Base-by-base conservation (phyloP, 2,329 filamentous ascomycete species). In the Berkeleyomyces basicola region DNA sequence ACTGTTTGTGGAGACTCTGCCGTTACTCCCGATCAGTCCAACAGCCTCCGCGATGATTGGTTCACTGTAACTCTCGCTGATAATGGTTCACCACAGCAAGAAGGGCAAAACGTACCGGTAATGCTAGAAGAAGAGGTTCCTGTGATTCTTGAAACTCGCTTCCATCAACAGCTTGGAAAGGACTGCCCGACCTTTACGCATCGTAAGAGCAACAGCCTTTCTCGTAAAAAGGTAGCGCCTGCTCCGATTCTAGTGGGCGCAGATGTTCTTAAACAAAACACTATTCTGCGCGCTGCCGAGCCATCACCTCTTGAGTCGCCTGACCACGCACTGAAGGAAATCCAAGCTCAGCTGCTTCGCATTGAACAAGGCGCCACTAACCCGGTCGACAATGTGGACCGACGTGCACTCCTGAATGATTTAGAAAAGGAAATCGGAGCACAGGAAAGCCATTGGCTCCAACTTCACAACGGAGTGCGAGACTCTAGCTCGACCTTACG, bases 371-470 rank as follows among this genome's bases (percentile, higher is more conserved):
- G 61, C 2, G 42, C 58, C n/a, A 44, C 46, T 4, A 46, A 37
- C 36, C 49, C 53, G 1, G 31, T 51, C 33, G 46, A 39, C 10
- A 9, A 37, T 33, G 49, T 37, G 7, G 59, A 59, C 39, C 64
- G 61, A 16, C 42, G 58, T 57, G 75, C 74, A 42, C 74, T 84
- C 2, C 72, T 86, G 1, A 78, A 81, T 40, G 78, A 82, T 64
- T 72, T 86, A 1, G 83, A 86, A 68, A 74, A 73, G 65, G 83
- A 86, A 70, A 82, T 86, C 77, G 80, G 78, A 0, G 70, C 76
- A 66, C 79, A 86, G 68, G 81, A 83, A 68, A 75, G 75, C 61
- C 77, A 79, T 66, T 86, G 83, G 83, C 77, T 79, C 63, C 72
- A 77, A 59, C 77, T 85, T 72, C 80, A 81, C 63, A 72, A 77